Evolutionary conservation across 345 rosid genomes (phyloP), one percentile per base, ranked within the genome.

Genomic region (Hibiscus syriacus): DNA sequence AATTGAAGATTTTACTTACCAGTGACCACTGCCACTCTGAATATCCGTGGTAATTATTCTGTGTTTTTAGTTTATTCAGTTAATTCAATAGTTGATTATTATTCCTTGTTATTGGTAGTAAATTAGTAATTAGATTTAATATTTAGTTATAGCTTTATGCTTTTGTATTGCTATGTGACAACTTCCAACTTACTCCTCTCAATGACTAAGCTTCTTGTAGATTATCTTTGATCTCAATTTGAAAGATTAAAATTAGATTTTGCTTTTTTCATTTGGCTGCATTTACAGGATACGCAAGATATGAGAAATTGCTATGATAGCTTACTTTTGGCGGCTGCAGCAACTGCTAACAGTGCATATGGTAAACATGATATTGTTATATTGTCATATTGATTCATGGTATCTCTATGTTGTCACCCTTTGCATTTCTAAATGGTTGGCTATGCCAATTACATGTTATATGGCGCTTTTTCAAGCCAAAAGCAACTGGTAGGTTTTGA

Each of bases 221-320:
- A 30, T n/a, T 53, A 3, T 53, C 23, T 34, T 45, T 30, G 2
- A 32, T 66, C n/a, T n/a, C 39, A 22, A 32, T 29, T 52, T 66
- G 45, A 30, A 66, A 66, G 48, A 22, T 23, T 39, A 25, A 38
- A 25, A 13, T 57, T 60, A 1, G 19, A 45, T 46, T 17, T 13
- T n/a, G 66, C 29, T 57, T 60, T n/a, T 32, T 26, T 1, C 25
- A 36, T 60, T 68, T 67, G 14, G 11, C 23, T 53, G 66, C 32
- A 14, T 45, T 48, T 65, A 17, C 68, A 95, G 99, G 98, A 90
- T 49, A 86, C 92, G 98, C 96, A 82, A 74, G 86, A 82, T 57
- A 92, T 95, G 90, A 85, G 87, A 80, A 80, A 90, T 58, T 88
- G 97, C 76, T 95, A 90, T n/a, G 98, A 95, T 72, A 90, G 98